These are phyloP conservation scores for Fusarium coicis DNA, from an alignment of 2,329 filamentous ascomycete genomes.

Conservation along the genomic window DNA sequence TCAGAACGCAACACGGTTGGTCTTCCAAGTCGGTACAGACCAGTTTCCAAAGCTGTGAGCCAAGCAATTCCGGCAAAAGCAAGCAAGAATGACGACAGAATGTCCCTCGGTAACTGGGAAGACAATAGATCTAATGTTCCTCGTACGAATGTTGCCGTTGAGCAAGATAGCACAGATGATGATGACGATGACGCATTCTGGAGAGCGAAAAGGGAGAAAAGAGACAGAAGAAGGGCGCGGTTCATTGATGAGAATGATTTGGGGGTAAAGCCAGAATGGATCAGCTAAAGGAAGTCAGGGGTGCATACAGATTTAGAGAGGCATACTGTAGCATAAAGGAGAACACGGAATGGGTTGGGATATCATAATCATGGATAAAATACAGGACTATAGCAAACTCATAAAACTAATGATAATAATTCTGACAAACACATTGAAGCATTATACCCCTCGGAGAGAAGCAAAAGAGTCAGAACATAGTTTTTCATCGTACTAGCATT, in stretches of 20 bases:
- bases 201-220: conserved; percentile 22
- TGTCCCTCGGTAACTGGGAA: background rate
- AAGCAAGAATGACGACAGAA: background rate
- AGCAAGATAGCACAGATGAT: conserved; percentile 7
- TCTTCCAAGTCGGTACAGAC: conserved; percentile 28
- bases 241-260: conserved; percentile 18
- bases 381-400: background rate
- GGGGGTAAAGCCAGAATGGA: conserved; percentile 10
- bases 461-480: background rate
- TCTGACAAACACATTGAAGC: background rate
- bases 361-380: background rate
- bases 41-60: conserved; percentile 15
- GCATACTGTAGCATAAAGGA: background rate
- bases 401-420: background rate
- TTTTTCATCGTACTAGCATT: background rate
- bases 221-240: conserved; percentile 23
- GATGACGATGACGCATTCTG: conserved; percentile 23
- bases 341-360: background rate
- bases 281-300: background rate
- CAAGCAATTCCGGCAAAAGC: background rate
- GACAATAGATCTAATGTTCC: background rate
- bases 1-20: conserved; percentile 30
- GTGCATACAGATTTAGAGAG: background rate
- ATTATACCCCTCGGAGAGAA: background rate
- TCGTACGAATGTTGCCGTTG: background rate